Base-by-base conservation (phyloP, 2,329 filamentous ascomycete species). In the Clonostachys chloroleuca region DNA sequence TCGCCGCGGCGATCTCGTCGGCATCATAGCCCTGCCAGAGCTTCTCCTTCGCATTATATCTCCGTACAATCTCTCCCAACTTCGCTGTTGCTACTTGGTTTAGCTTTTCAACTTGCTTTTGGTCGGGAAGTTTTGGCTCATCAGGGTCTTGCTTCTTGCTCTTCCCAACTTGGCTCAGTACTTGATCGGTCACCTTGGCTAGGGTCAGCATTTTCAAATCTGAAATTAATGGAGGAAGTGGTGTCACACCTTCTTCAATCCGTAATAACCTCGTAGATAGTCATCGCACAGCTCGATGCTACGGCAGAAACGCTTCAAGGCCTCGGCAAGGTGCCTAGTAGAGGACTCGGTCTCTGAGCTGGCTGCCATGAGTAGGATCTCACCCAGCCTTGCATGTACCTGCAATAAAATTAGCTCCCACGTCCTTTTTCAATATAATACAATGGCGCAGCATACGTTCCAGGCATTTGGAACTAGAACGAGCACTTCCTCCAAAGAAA, bases 261-360 rank as follows among this genome's bases (percentile, higher is more conserved):
- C 94, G 66, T 96, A 97, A 64, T 91, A 95, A 2, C 92, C 94
- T 51, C 94, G 83, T 51, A 97, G 68, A 63, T 96, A 97, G 62
- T 91, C 84, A 57, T 96, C 89, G 60, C 94, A 97, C 45, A 99
- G 79, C 69, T 99, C 94, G 54, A 97, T 82, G 59, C 91, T 94
- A 57, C 94, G 82, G 62, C 87, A 89, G 67, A 95, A 97, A 54
- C 92, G 83, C 61, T 90, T 88, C 46, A 96, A 67, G 6, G 90
- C 84, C 61, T 92, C 87, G 40, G 79, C 74, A 47, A 94, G 70
- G 56, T 81, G 72, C 61, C 77, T 78, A 40, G 73, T 66, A 4
- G 69, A 60, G 30, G 69, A 64, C 8, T 72, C 69, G 13, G 55
- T 56, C 30, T 65, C 66, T 45, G 71, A 67, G 41, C 71, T 74